phyloP scores from a whole-genome alignment of 495 filamentous ascomycete species.

The Thozetella sp. region DNA sequence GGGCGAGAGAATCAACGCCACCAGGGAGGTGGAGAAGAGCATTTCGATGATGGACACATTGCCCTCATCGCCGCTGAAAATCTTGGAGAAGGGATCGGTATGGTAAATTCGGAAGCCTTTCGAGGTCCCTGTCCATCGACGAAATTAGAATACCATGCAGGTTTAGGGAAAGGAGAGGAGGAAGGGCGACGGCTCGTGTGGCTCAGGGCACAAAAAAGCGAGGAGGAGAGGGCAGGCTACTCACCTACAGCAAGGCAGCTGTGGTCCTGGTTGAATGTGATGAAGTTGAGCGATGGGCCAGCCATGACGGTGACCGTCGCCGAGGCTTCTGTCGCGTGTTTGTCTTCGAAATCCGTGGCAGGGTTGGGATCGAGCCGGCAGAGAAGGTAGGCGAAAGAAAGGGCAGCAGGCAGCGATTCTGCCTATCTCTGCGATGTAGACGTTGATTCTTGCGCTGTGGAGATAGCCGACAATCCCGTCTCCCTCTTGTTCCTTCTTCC shows the following conservation, averaged over 20 bases:
- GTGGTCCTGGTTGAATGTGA: constrained; percentile 99
- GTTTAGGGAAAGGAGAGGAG: background rate
- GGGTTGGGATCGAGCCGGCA: too few relatives aligned
- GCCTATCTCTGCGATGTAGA: too few relatives aligned
- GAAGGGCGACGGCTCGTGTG: background rate
- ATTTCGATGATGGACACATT: constrained; percentile 96
- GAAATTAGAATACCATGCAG: background rate
- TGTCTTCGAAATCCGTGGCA: too few relatives aligned
- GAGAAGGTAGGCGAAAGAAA: too few relatives aligned
- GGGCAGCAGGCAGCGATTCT: too few relatives aligned
- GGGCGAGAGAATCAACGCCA: constrained; percentile 88
- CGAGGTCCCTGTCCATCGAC: constrained; percentile 64
- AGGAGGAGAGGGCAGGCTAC: constrained; percentile 18
- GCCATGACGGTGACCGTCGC: constrained; percentile 31
- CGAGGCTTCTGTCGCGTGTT: too few relatives aligned
- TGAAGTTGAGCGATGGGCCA: constrained; percentile 82
- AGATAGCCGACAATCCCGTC: too few relatives aligned
- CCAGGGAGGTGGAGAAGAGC: constrained; percentile 98
- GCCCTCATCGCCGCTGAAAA: constrained; percentile 88
- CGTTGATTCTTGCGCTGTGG: too few relatives aligned
- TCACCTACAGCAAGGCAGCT: constrained; percentile 91
- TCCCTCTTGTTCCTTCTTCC: too few relatives aligned
- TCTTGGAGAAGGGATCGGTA: constrained; percentile 91
- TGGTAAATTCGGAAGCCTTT: constrained; percentile 95
- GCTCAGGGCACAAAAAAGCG: background rate